phyloP scores from a whole-genome alignment of 2,329 filamentous ascomycete genomes.

The Aureobasidium sp. region DNA sequence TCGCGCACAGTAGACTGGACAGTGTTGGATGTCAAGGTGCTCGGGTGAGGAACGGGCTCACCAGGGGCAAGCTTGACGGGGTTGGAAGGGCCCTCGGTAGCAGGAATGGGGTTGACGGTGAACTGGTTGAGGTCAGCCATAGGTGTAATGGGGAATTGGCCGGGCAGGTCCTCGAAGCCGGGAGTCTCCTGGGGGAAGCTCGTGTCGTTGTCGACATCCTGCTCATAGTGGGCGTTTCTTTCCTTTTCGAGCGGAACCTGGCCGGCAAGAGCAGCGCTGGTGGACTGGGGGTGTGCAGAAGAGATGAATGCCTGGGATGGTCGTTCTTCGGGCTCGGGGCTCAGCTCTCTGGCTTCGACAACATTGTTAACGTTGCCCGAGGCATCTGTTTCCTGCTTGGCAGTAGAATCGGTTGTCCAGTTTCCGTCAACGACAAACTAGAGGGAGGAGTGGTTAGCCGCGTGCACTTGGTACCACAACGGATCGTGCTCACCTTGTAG shows the following conservation, averaged over 20 bases:
- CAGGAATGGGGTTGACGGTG: conserved; percentile 45
- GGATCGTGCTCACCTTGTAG: conserved; percentile 68
- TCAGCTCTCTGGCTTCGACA: conserved; percentile 64
- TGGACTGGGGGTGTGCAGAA: conserved; percentile 59
- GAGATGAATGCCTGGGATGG: conserved; percentile 48
- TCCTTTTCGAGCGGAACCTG: conserved; percentile 53
- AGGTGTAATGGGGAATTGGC: conserved; percentile 66
- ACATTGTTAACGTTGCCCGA: conserved; percentile 90
- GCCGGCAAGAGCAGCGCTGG: conserved; percentile 61
- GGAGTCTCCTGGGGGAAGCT: conserved; percentile 16
- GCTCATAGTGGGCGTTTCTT: not conserved
- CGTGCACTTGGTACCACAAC: not conserved
- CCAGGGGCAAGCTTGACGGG: conserved; percentile 70
- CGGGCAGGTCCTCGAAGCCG: conserved; percentile 43
- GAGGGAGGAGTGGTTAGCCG: conserved; percentile 15
- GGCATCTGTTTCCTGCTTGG: conserved; percentile 72
- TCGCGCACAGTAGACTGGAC: conserved; percentile 56
- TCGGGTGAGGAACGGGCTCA: conserved; percentile 66
- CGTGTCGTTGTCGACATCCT: conserved; percentile 18
- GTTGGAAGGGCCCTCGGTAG: conserved; percentile 52
- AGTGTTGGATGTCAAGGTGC: conserved; percentile 57
- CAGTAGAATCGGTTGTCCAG: conserved; percentile 76
- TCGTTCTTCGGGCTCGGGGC: conserved; percentile 31
- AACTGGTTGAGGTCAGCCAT: conserved; percentile 37
- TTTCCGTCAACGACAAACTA: conserved; percentile 92